These are phyloP conservation scores for Ceraceosorus bombacis DNA, from an alignment of 1,284 basidiomycete species.

Conservation along the genomic window DNA sequence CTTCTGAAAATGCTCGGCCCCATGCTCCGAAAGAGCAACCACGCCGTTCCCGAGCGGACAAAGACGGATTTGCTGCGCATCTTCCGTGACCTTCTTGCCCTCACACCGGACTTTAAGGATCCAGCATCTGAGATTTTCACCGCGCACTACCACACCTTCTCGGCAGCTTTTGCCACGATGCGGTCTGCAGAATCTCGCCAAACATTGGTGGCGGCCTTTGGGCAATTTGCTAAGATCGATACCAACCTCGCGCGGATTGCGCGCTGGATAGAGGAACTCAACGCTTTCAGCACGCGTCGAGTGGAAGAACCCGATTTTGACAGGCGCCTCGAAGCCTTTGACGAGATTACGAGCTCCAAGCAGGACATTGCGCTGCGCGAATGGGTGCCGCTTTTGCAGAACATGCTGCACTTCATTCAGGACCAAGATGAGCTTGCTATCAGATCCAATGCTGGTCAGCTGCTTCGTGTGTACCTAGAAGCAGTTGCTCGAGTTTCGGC, in stretches of 20 bases:
- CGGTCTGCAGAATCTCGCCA: conserved; percentile 26
- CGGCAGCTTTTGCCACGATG: conserved; percentile 34
- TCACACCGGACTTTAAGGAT: conserved; percentile 60
- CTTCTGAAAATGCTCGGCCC: conserved; percentile 72
- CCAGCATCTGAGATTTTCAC: conserved; percentile 23
- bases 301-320: conserved; percentile 93
- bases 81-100: conserved; percentile 64
- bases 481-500: conserved; percentile 4
- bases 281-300: conserved; percentile 73
- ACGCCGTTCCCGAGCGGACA: conserved; percentile 72
- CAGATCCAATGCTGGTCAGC: conserved; percentile 69
- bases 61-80: conserved; percentile 79
- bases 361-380: conserved; percentile 55
- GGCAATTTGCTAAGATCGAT: conserved; percentile 34
- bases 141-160: conserved; percentile 32
- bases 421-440: conserved; percentile 83
- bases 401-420: conserved; percentile 76
- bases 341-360: conserved; percentile 56
- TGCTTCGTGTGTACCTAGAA: conserved; percentile 72
- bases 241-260: conserved; percentile 20
- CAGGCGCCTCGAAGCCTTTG: conserved; percentile 70
- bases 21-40: conserved; percentile 68
- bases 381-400: conserved; percentile 80
- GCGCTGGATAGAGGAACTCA: conserved; percentile 54
- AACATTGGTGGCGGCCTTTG: conserved; percentile 31